These are phyloP conservation scores for Penicillium argentinense DNA, from an alignment of 495 filamentous ascomycete genomes.

Conservation along the genomic window DNA sequence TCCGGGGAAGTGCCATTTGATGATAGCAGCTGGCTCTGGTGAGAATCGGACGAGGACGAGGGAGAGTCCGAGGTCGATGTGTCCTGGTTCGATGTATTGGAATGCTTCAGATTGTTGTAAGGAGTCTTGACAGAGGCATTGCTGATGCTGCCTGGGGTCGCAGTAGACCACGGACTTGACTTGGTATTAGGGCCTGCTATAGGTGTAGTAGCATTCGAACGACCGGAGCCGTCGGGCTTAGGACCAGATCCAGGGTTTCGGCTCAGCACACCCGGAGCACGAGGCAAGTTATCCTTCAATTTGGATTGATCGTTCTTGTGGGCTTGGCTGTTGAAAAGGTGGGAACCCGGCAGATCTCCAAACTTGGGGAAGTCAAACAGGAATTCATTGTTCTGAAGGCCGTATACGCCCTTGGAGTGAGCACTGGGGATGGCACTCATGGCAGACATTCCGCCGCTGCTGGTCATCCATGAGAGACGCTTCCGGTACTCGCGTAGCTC, in stretches of 20 bases:
- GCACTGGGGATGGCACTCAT: conserved; percentile 41
- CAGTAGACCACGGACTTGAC: conserved; percentile 10
- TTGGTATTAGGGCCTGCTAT: not conserved
- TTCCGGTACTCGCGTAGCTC: conserved; percentile 91
- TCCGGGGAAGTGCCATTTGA: conserved; percentile 84
- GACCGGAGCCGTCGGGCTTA: conserved; percentile 4
- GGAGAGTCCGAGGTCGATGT: conserved; percentile 55
- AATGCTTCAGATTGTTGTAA: conserved; percentile 23
- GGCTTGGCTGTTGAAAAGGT: conserved; percentile 48
- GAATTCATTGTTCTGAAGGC: conserved; percentile 75
- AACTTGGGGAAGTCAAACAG: conserved; percentile 95
- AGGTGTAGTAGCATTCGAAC: conserved; percentile 11
- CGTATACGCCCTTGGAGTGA: conserved; percentile 39
- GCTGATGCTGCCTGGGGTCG: conserved; percentile 14
- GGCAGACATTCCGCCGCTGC: conserved; percentile 49
- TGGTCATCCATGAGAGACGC: conserved; percentile 63
- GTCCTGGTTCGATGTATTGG: conserved; percentile 33
- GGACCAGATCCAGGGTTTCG: conserved; percentile 14
- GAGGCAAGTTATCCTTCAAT: conserved; percentile 16
- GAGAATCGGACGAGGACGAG: conserved; percentile 53
- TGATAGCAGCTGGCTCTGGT: conserved; percentile 67
- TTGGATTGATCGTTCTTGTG: conserved; percentile 37
- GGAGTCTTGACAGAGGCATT: conserved; percentile 8
- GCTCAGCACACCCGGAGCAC: conserved; percentile 36
- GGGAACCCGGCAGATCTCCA: conserved; percentile 70